phyloP scores from a whole-genome alignment of 805 yeast species.

The Candida nitratophila region DNA sequence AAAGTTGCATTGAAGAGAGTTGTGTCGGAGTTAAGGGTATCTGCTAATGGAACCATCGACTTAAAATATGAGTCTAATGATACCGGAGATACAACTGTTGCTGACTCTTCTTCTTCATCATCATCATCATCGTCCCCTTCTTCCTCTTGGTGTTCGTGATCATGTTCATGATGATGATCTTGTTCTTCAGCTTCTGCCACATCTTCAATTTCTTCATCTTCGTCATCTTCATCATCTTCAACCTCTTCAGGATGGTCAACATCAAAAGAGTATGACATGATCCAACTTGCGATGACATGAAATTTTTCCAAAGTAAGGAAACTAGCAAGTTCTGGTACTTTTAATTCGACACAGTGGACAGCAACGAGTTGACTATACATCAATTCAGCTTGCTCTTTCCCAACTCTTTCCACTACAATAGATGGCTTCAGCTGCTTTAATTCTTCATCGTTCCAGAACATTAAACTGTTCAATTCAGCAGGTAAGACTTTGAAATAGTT shows the following conservation, averaged over 20 bases:
- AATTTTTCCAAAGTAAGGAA: slow-evolving; percentile 48
- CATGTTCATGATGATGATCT: slow-evolving; percentile 10
- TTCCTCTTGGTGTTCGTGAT: slow-evolving; percentile 9
- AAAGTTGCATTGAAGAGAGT: slow-evolving; percentile 67
- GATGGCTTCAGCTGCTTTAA: slow-evolving; percentile 59
- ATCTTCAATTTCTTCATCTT: slow-evolving; percentile 19
- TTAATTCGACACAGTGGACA: slow-evolving; percentile 30
- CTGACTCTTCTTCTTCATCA: slow-evolving; percentile 11
- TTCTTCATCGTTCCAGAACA: slow-evolving; percentile 74
- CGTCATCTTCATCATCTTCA: slow-evolving; percentile 26
- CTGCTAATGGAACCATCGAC: slow-evolving; percentile 92
- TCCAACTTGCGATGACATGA: slow-evolving; percentile 66
- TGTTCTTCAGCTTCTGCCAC: slow-evolving; percentile 22
- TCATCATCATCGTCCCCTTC: slow-evolving; percentile 14
- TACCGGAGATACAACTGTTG: slow-evolving; percentile 13
- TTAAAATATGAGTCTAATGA: slow-evolving; percentile 39
- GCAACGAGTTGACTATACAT: slow-evolving; percentile 46
- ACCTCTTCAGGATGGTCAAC: slow-evolving; percentile 37
- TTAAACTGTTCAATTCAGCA: slow-evolving; percentile 50
- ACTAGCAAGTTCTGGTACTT: slow-evolving; percentile 24
- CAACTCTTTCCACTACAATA: slow-evolving; percentile 60
- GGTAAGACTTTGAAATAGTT: slow-evolving; percentile 74
- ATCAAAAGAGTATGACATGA: slow-evolving; percentile 90
- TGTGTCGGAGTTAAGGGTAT: slow-evolving; percentile 83
- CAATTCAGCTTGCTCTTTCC: slow-evolving; percentile 56